Conservation (phyloP, 345 rosid species). For the Nephelium lappaceum region DNA sequence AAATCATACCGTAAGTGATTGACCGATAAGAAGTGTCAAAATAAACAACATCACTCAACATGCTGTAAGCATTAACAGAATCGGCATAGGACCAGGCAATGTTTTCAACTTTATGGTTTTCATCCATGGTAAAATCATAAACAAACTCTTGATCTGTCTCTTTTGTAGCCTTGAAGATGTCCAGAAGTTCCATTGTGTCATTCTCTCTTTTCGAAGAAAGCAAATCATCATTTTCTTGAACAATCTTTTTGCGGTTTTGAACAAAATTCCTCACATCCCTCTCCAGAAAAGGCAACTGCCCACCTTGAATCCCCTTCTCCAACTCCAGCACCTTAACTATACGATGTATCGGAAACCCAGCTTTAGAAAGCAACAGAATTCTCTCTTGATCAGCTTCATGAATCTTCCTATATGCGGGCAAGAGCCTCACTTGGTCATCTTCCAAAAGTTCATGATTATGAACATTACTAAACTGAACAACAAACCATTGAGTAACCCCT, state of each 20-base stretch:
- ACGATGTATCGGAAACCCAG: constrained; percentile 43
- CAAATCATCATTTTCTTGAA: constrained; percentile 44
- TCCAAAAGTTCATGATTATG: constrained; percentile 46
- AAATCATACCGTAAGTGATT: constrained; percentile 40
- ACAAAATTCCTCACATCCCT: constrained; percentile 45
- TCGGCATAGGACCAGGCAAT: constrained; percentile 48
- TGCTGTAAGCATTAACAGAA: constrained; percentile 34
- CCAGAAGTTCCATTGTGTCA: constrained; percentile 46
- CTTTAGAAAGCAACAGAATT: constrained; percentile 39
- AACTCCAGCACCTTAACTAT: constrained; percentile 44
- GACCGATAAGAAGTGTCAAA: constrained; percentile 44
- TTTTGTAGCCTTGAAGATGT: constrained; percentile 40
- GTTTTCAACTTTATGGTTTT: constrained; percentile 43
- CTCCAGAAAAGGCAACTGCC: constrained; percentile 40
- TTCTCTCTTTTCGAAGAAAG: constrained; percentile 39
- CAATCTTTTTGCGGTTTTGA: constrained; percentile 39
- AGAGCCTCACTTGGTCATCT: constrained; percentile 42
- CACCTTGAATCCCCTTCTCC: constrained; percentile 46
- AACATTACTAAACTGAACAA: constrained; percentile 45
- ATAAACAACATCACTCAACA: constrained; percentile 45
- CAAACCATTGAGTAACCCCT: constrained; percentile 44
- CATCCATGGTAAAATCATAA: constrained; percentile 43
- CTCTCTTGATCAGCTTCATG: constrained; percentile 45
- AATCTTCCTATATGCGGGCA: constrained; percentile 45
- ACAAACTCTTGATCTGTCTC: constrained; percentile 43